These are phyloP conservation scores for Peronospora belbahrii DNA, from an alignment of 352 stramenopile species.

Conservation along the genomic window DNA sequence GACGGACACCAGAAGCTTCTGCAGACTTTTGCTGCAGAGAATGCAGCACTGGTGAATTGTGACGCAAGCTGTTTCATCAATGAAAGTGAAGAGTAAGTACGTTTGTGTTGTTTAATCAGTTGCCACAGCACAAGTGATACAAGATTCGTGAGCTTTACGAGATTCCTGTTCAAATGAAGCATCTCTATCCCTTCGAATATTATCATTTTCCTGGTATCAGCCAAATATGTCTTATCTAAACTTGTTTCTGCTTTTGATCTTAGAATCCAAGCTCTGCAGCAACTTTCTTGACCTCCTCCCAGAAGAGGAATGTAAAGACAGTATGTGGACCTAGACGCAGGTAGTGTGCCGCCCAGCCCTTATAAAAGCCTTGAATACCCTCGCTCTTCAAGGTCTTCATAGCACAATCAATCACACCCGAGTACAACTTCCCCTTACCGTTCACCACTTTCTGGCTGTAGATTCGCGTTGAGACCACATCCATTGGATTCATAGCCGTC, in stretches of 20 bases:
- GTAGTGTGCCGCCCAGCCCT: conserved; percentile 83
- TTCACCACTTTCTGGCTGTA: conserved; percentile 86
- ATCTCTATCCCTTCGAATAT: no score
- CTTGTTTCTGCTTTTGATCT: background rate
- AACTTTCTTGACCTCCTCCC: conserved; percentile 75
- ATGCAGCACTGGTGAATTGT: no score
- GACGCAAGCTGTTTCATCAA: no score
- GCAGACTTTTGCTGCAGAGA: no score
- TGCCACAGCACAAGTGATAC: background rate
- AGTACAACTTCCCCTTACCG: conserved; percentile 77
- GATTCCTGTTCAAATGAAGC: no score
- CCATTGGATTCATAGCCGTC: conserved; percentile 85
- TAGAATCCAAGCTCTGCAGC: conserved; percentile 61
- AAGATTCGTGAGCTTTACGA: background rate
- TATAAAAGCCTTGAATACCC: conserved; percentile 77
- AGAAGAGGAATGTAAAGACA: conserved; percentile 83
- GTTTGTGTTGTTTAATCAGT: no score
- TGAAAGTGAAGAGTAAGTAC: no score
- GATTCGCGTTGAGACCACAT: conserved; percentile 80
- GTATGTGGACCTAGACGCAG: conserved; percentile 82
- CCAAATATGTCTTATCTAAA: conserved; percentile 19
- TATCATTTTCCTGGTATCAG: conserved; percentile 5
- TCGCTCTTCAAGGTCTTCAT: conserved; percentile 72
- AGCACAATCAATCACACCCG: conserved; percentile 67
- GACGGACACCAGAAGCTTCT: background rate